phyloP scores from a whole-genome alignment of 106 monocot genomes.

The Apostasia ramifera region DNA sequence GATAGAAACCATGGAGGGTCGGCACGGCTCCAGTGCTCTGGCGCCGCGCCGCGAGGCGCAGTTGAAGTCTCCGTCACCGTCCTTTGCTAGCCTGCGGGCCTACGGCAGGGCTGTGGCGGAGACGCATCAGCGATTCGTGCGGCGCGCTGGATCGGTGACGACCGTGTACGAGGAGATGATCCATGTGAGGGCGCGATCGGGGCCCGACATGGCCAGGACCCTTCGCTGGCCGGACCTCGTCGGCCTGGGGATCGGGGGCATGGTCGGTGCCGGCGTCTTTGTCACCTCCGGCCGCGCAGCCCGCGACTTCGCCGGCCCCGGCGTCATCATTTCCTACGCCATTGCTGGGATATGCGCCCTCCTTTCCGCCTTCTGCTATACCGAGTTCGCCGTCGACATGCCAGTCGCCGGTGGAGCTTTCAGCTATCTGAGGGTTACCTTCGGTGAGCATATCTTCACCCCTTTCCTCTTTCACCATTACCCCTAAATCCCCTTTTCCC shows the following conservation, averaged over 20 bases:
- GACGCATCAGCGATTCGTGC: slow-evolving; percentile 39
- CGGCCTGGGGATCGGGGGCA: slow-evolving; percentile 80
- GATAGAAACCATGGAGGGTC: no score
- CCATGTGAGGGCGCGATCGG: slow-evolving; percentile 77
- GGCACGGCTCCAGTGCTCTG: no score
- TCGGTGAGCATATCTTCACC: slow-evolving; percentile 36
- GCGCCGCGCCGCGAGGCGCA: no score
- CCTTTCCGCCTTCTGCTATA: slow-evolving; percentile 96
- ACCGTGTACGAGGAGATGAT: slow-evolving; percentile 78
- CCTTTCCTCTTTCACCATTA: not conserved
- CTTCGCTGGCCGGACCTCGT: slow-evolving; percentile 81
- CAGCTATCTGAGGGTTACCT: slow-evolving; percentile 90
- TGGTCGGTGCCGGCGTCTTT: slow-evolving; percentile 97
- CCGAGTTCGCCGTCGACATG: slow-evolving; percentile 96
- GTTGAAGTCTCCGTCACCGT: not conserved
- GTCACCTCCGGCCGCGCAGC: slow-evolving; percentile 75
- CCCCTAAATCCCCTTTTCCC: no score
- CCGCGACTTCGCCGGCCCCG: slow-evolving; percentile 57
- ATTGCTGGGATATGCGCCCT: slow-evolving; percentile 92
- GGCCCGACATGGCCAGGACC: slow-evolving; percentile 47
- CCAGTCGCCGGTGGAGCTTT: slow-evolving; percentile 96
- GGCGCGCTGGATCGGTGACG: slow-evolving; percentile 49
- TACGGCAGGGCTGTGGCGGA: slow-evolving; percentile 59
- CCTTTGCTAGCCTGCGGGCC: slow-evolving; percentile 41
- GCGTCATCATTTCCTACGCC: slow-evolving; percentile 79